These are phyloP conservation scores for Fusarium virguliforme DNA, from an alignment of 2,329 filamentous ascomycete genomes.

Conservation along the genomic window DNA sequence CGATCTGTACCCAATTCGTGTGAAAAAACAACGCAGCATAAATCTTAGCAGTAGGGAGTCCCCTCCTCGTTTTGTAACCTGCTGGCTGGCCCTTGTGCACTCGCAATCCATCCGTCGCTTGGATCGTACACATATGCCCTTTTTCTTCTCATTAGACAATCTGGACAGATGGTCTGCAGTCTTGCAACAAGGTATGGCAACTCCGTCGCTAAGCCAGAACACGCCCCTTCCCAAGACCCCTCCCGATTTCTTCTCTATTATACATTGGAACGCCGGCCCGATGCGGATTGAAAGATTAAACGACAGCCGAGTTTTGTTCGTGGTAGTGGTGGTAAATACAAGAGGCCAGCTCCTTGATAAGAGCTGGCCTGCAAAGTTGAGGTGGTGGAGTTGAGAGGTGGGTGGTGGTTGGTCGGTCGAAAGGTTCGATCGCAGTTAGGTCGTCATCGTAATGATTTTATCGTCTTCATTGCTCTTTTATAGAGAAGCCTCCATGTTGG, in stretches of 20 bases:
- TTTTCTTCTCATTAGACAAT: conserved; percentile 34
- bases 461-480: conserved; percentile 39
- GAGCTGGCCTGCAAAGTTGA: conserved; percentile 29
- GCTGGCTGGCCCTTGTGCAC: conserved; percentile 16
- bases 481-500: conserved; percentile 51
- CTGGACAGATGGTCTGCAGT: conserved; percentile 29
- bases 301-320: conserved; percentile 41
- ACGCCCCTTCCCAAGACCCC: conserved; percentile 35
- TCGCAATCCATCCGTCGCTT: conserved; percentile 20
- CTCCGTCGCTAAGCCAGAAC: conserved; percentile 48
- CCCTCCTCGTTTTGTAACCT: conserved; percentile 23
- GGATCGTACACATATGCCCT: conserved; percentile 40
- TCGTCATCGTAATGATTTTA: conserved; percentile 29
- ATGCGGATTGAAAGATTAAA: conserved; percentile 51
- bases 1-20: conserved; percentile 41
- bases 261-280: conserved; percentile 56
- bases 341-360: conserved; percentile 23
- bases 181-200: conserved; percentile 43
- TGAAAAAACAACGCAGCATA: conserved; percentile 31
- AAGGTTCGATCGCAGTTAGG: conserved; percentile 28
- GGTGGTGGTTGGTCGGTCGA: conserved; percentile 28
- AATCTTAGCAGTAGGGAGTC: conserved; percentile 28
- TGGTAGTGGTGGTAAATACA: conserved; percentile 45
- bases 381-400: conserved; percentile 50
- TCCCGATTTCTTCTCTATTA: conserved; percentile 49